Conservation (phyloP, 345 rosid genomes). For the Raphanus sativus region DNA sequence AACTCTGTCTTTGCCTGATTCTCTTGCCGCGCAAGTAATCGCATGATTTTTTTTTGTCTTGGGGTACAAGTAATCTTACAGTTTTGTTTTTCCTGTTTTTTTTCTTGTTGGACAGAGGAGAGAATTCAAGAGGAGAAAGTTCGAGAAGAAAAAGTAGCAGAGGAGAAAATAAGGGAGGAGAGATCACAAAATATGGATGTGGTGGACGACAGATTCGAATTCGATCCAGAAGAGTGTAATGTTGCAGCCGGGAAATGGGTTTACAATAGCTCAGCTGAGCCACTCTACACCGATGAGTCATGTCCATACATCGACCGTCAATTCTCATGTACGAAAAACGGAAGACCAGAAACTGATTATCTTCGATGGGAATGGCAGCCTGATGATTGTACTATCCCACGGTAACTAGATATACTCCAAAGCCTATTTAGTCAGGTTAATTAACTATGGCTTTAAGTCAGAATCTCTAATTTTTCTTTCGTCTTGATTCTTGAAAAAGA, state of each 20-base stretch:
- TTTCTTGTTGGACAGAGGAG: constrained; percentile 10
- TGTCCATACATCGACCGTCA: constrained; percentile 85
- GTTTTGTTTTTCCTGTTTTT: no score
- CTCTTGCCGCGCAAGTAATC: background rate
- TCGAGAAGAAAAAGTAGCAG: background rate
- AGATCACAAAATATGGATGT: constrained; percentile 41
- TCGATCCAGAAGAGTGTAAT: constrained; percentile 81
- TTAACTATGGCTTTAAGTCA: background rate
- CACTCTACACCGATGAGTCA: constrained; percentile 69
- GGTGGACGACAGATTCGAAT: constrained; percentile 79
- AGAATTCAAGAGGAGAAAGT: background rate
- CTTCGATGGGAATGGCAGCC: constrained; percentile 94
- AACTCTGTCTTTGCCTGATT: background rate
- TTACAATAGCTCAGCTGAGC: constrained; percentile 59
- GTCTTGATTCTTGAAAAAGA: constrained; percentile 36
- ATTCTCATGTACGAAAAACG: constrained; percentile 72
- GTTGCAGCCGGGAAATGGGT: constrained; percentile 81
- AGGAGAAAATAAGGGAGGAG: no score
- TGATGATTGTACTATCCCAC: constrained; percentile 78
- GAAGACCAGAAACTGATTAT: constrained; percentile 63
- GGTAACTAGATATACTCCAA: constrained; percentile 36
- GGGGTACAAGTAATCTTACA: no score
- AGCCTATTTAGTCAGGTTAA: background rate
- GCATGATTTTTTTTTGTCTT: background rate
- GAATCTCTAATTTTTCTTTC: background rate